Evolutionary conservation across 805 yeast genomes (phyloP).

Genomic region (Starmera amethionina): DNA sequence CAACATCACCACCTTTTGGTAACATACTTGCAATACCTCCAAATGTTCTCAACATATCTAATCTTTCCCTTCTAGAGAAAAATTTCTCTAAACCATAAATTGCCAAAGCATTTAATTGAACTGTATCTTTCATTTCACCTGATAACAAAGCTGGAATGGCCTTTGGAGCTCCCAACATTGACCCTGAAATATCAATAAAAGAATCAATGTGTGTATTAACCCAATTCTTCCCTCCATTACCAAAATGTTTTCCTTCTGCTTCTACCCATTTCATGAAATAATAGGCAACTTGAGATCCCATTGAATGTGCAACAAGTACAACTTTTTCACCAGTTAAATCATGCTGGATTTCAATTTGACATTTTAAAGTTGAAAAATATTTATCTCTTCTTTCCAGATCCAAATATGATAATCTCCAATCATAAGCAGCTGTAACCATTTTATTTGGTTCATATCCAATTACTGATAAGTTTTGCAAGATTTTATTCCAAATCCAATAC

Average conservation of each 20-base stretch:
- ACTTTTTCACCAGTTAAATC: constrained; percentile 51
- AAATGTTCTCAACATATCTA: constrained; percentile 75
- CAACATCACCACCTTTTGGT: constrained; percentile 86
- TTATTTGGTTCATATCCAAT: constrained; percentile 88
- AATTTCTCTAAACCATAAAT: constrained; percentile 92
- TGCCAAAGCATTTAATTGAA: constrained; percentile 85
- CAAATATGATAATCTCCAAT: constrained; percentile 88
- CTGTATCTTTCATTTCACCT: constrained; percentile 98
- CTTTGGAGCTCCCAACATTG: constrained; percentile 90
- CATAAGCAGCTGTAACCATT: constrained; percentile 89
- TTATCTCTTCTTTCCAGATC: constrained; percentile 84
- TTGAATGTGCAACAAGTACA: constrained; percentile 83
- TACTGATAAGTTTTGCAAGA: constrained; percentile 88
- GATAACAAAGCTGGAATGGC: constrained; percentile 86
- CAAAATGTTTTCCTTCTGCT: constrained; percentile 69
- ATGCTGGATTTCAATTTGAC: constrained; percentile 55
- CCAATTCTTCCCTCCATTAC: constrained; percentile 90
- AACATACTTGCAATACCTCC: constrained; percentile 96
- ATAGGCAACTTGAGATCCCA: constrained; percentile 88
- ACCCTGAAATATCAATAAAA: constrained; percentile 80
- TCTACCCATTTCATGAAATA: constrained; percentile 96
- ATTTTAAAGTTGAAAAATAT: constrained; percentile 70
- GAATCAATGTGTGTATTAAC: constrained; percentile 77
- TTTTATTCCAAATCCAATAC: constrained; percentile 97
- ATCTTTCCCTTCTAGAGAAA: constrained; percentile 80